A percentile compares a stretch with the other conserved stretches of the same genome.
Conservation (phyloP, 495 filamentous ascomycete genomes). For the Penicillium alfredii region DNA sequence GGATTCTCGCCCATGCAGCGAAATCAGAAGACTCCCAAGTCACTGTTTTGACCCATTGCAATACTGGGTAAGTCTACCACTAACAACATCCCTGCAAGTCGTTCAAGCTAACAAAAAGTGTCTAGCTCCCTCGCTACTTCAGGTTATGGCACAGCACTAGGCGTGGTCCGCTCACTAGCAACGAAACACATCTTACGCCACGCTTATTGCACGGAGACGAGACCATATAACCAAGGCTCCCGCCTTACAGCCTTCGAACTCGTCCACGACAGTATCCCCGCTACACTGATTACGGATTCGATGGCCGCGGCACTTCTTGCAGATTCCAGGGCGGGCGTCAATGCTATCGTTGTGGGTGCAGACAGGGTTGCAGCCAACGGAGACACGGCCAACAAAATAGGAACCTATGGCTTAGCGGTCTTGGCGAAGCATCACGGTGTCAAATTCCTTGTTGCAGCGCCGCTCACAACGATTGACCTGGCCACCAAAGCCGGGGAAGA, state of each 20-base stretch:
- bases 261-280: slow-evolving; percentile 86
- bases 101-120: no score
- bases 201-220: slow-evolving; percentile 93
- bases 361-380: slow-evolving; percentile 94
- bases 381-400: slow-evolving; percentile 98
- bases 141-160: slow-evolving; percentile 91
- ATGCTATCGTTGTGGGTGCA: slow-evolving; percentile 87
- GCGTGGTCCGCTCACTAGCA: slow-evolving; percentile 84
- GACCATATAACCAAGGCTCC: slow-evolving; percentile 96
- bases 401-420: slow-evolving; percentile 87
- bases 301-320: slow-evolving; percentile 86
- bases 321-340: slow-evolving; percentile 53
- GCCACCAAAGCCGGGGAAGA: slow-evolving; percentile 64
- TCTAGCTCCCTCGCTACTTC: slow-evolving; percentile 84
- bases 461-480: slow-evolving; percentile 89
- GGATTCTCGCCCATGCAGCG: slow-evolving; percentile 56
- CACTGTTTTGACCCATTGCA: slow-evolving; percentile 92
- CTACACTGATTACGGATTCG: slow-evolving; percentile 90
- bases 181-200: slow-evolving; percentile 57
- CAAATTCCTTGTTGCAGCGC: slow-evolving; percentile 93
- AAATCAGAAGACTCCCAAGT: slow-evolving; percentile 32
- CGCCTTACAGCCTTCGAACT: slow-evolving; percentile 94
- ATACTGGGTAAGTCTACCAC: slow-evolving; percentile 89
- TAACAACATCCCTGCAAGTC: no score
- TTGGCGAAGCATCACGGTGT: slow-evolving; percentile 79